Evolutionary conservation across 441 rosid genomes (phyloP), one percentile per base, ranked within the genome.

Genomic region (Erodium chrysanthum): DNA sequence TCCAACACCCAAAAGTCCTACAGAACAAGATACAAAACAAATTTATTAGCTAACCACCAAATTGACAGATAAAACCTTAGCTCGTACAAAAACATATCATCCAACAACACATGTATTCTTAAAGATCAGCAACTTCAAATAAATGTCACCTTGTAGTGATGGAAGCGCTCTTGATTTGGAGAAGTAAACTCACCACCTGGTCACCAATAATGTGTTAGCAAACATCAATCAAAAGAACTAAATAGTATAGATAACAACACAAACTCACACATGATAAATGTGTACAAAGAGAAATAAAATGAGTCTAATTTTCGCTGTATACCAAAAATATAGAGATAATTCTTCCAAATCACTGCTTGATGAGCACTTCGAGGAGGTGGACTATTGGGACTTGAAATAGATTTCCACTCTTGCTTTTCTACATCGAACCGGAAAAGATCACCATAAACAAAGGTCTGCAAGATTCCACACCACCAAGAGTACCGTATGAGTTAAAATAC

Each of bases 341-440:
- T 93, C 85, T 93, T 91, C 98, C 98, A 91, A 62, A 88, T 86
- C 84, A 93, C 85, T 4, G 96, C 88, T 85, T 93, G 98, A 75
- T 93, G 98, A 76, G 98, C 90, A 74, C 98, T 93, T 3, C 98
- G 90, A 78, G 95, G 97, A 78, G 97, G 97, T 0, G 98, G 98
- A 76, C 98, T 91, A 60, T 93, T 93, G 44, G 98, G 98, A 70
- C 96, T 93, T 12, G 96, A 89, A 66, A 91, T 69, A 78, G 75
- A 70, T 80, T 86, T 93, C 98, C 98, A 93, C 65, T 84, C 91
- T 69, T 78, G 86, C 85, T 93, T 93, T 68, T 93, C 98, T 66
- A 91, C 92, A 62, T 93, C 98, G 71, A 73, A 86, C 61, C 96
- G 87, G 70, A 84, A 93, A 68, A 93, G 92, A 73, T 89, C 88